phyloP scores from a whole-genome alignment of 352 stramenopile genomes.

The Sclerospora graminicola region DNA sequence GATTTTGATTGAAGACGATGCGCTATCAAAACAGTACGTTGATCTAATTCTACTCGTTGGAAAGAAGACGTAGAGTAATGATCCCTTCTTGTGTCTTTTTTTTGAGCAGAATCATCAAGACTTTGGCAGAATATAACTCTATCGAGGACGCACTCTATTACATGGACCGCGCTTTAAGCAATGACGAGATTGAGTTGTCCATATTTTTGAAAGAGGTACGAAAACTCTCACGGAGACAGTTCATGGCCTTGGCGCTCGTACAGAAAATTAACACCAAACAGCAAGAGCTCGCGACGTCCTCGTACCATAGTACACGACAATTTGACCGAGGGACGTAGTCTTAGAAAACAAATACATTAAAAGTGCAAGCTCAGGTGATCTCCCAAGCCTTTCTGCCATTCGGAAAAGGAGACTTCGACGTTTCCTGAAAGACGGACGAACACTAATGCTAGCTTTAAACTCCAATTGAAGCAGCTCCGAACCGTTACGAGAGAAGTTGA shows the following conservation, averaged over 20 bases:
- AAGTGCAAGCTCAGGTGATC: conserved; percentile 7
- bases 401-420: too few relatives aligned
- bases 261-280: conserved; percentile 81
- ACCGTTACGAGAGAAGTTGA: too few relatives aligned
- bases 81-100: too few relatives aligned
- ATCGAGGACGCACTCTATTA: conserved; percentile 90
- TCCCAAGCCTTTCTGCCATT: too few relatives aligned
- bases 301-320: conserved; percentile 37
- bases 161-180: conserved; percentile 82
- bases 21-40: conserved; percentile 74
- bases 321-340: conserved; percentile 17
- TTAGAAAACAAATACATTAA: conserved; percentile 27
- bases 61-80: too few relatives aligned
- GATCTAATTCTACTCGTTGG: too few relatives aligned
- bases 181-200: conserved; percentile 76
- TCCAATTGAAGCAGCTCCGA: too few relatives aligned
- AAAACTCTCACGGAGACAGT: conserved; percentile 85
- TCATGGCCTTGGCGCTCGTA: conserved; percentile 81
- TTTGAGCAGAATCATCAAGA: conserved; percentile 46
- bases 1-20: conserved; percentile 69
- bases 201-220: conserved; percentile 86
- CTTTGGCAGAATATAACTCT: conserved; percentile 77
- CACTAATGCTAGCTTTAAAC: too few relatives aligned
- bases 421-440: too few relatives aligned
- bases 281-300: conserved; percentile 44